Percentiles rank a stretch among this genome's conserved stretches.
Conservation (phyloP, 2,329 filamentous ascomycete species). For the Verticillium klebahnii region DNA sequence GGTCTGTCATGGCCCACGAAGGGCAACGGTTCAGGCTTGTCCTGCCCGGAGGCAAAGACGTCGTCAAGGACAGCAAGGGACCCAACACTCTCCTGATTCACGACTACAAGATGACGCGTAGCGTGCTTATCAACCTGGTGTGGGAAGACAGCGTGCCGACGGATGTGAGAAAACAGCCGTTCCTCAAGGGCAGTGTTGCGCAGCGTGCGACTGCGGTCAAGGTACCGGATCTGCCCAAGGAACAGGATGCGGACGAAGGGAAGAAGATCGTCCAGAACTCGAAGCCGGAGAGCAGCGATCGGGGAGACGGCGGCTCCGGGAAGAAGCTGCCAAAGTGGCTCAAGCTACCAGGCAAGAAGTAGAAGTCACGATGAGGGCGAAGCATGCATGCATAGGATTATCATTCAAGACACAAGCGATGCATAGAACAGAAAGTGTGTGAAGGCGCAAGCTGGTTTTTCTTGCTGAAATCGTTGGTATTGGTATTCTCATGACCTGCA, state of each 20-base stretch:
- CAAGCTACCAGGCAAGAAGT: slow-evolving; percentile 69
- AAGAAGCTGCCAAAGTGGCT: slow-evolving; percentile 66
- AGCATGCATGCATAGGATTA: not conserved
- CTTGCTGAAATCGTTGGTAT: slow-evolving; percentile 3
- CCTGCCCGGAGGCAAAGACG: slow-evolving; percentile 50
- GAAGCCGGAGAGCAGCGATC: slow-evolving; percentile 28
- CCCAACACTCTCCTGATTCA: slow-evolving; percentile 59
- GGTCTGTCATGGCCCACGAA: slow-evolving; percentile 61
- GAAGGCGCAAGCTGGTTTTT: not conserved
- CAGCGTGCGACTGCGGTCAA: slow-evolving; percentile 62
- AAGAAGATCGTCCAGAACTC: slow-evolving; percentile 28
- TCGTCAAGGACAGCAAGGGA: slow-evolving; percentile 41
- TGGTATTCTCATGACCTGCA: slow-evolving; percentile 3
- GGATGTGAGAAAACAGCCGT: slow-evolving; percentile 48
- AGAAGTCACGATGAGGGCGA: slow-evolving; percentile 6
- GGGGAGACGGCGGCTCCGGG: slow-evolving; percentile 24
- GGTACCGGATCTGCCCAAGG: slow-evolving; percentile 50
- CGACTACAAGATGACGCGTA: slow-evolving; percentile 64
- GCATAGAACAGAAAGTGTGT: not conserved
- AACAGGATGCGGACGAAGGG: slow-evolving; percentile 31
- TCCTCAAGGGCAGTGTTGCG: slow-evolving; percentile 55
- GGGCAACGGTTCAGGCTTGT: slow-evolving; percentile 68
- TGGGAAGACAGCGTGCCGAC: slow-evolving; percentile 65
- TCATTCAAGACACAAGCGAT: not conserved
- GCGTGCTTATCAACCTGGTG: slow-evolving; percentile 69